Percentiles rank a stretch among this genome's conserved stretches.
Conservation (phyloP, 2,329 filamentous ascomycete genomes). For the Xylaria sp. region DNA sequence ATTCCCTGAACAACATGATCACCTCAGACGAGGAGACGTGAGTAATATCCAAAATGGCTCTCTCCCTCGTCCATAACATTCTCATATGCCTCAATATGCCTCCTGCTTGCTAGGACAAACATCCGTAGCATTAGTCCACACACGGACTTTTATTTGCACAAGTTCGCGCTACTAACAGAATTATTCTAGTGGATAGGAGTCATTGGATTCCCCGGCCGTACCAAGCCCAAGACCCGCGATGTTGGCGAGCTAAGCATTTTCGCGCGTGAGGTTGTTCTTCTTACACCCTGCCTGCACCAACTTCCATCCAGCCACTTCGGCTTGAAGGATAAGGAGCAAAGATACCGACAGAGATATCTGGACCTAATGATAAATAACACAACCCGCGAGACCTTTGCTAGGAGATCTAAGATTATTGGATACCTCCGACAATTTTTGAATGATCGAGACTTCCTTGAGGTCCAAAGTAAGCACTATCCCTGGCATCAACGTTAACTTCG, state of each 20-base stretch:
- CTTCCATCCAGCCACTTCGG: slow-evolving; percentile 90
- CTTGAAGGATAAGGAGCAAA: slow-evolving; percentile 93
- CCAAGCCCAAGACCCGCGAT: slow-evolving; percentile 86
- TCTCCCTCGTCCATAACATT: not conserved
- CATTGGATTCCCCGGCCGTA: slow-evolving; percentile 82
- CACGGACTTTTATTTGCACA: not conserved
- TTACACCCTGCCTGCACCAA: slow-evolving; percentile 90
- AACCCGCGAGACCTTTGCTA: slow-evolving; percentile 82
- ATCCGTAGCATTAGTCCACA: too few species aligned
- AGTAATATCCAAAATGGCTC: not conserved
- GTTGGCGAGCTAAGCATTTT: slow-evolving; percentile 95
- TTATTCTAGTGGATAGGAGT: slow-evolving; percentile 73
- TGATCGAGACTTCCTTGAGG: slow-evolving; percentile 85
- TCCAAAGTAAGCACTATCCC: slow-evolving; percentile 44
- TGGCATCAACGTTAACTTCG: not conserved
- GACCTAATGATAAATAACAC: slow-evolving; percentile 97
- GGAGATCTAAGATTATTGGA: slow-evolving; percentile 83
- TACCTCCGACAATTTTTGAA: slow-evolving; percentile 92
- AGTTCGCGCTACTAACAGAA: not conserved
- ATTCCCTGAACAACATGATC: slow-evolving; percentile 89
- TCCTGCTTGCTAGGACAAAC: too few species aligned
- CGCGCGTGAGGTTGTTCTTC: slow-evolving; percentile 80
- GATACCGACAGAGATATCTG: slow-evolving; percentile 90
- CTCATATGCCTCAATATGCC: too few species aligned
- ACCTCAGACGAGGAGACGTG: slow-evolving; percentile 82